Evolutionary conservation across 2,329 filamentous ascomycete genomes (phyloP).

Genomic region (Zymoseptoria ardabiliae): DNA sequence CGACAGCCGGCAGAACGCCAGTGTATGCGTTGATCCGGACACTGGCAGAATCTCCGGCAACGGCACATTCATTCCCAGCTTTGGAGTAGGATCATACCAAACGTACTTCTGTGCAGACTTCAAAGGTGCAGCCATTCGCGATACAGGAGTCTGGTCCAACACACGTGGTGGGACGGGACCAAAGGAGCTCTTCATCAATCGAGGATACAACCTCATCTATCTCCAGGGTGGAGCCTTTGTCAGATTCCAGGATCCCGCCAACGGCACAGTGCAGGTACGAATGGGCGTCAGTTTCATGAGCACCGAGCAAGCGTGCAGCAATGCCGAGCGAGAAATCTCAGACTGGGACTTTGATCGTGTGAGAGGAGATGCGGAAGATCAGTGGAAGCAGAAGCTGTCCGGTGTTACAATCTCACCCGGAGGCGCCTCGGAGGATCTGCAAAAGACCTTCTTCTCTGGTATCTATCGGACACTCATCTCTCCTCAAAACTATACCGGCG

Average conservation of each 20-base stretch:
- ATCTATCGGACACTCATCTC: conserved; percentile 64
- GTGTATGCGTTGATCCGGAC: conserved; percentile 44
- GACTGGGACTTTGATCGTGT: conserved; percentile 55
- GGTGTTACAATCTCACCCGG: conserved; percentile 30
- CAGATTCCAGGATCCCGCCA: conserved; percentile 7
- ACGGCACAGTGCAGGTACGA: conserved; percentile 46
- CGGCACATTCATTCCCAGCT: conserved; percentile 52
- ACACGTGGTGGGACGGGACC: conserved; percentile 40
- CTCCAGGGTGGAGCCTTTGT: conserved; percentile 31
- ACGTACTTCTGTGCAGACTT: conserved; percentile 56
- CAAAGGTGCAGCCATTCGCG: conserved; percentile 42
- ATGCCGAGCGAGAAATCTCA: conserved; percentile 60
- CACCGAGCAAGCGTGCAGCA: conserved; percentile 55
- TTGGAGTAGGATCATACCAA: conserved; percentile 51
- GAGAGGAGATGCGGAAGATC: conserved; percentile 31
- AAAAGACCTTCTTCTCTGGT: conserved; percentile 52
- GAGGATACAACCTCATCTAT: conserved; percentile 26
- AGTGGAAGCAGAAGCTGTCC: conserved; percentile 33
- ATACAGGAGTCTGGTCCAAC: conserved; percentile 52
- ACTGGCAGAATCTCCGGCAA: conserved; percentile 51
- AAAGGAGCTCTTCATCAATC: conserved; percentile 28
- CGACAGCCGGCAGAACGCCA: conserved; percentile 43
- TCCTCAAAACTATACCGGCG: conserved; percentile 61
- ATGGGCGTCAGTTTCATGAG: conserved; percentile 65
- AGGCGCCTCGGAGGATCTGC: conserved; percentile 45